Base-by-base conservation (phyloP, 108 stramenopile species). In the Cyclotella kingstonii region DNA sequence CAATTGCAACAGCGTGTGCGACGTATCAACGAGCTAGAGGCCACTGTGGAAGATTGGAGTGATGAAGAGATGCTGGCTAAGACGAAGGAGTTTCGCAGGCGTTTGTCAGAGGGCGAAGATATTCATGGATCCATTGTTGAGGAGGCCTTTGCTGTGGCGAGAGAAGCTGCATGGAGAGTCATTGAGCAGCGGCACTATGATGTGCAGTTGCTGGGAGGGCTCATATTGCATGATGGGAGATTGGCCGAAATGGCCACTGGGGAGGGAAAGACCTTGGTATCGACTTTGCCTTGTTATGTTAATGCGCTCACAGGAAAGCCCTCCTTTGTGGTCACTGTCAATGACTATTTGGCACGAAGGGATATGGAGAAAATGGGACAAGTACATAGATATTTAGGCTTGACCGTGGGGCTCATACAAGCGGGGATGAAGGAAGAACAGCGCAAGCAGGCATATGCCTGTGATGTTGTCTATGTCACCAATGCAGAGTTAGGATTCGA, bases 191-290 rank as follows among this genome's bases (percentile, higher is more conserved):
- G 95, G 2, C 97, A 94, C 51, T 98, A 96, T 70, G 95, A 98
- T 71, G 95, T 96, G 5, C 97, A 98, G 68, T 59, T 98, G 6
- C 41, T 96, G 46, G 95, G 91, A 43, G 97, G 95, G 36, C 60
- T 98, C 49, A 82, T 91, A 34, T 69, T 98, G 19, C 89, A 96
- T 63, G 95, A 95, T 53, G 94, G 95, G 14, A 68, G 85, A 44
- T 66, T 96, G 11, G 93, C 93, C 6, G 95, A 98, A 76, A 98
- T 98, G 97, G 93, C 93, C 28, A 96, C 97, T 5, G 97, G 97
- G 49, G 97, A 98, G 78, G 97, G 97, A 28, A 98, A 98, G 76
- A 95, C 97, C 6, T 71, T 98, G 3, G 95, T 95, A 41, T 86
- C 93, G 7, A 95, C 94, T 2, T 62, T 96, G 18, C 95, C 97